Conservation (phyloP, 768 basidiomycete genomes). For the Hydnum rufescens region DNA sequence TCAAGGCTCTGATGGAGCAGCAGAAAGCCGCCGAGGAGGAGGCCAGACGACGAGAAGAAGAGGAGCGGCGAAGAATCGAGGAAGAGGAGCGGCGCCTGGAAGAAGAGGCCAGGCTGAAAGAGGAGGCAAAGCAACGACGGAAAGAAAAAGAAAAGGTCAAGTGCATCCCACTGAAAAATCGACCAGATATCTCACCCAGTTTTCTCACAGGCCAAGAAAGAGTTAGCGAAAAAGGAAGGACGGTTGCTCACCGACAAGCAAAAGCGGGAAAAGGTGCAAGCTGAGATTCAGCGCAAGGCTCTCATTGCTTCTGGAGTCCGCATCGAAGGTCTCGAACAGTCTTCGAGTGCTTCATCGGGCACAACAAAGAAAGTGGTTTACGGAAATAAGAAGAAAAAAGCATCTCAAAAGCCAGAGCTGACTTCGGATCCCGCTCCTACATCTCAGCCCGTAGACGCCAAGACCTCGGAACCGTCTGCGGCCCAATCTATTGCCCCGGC, state of each 20-base stretch:
- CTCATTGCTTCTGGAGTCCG: slow-evolving; percentile 75
- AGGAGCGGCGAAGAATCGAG: slow-evolving; percentile 62
- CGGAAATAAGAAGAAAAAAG: slow-evolving; percentile 64
- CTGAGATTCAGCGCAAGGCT: slow-evolving; percentile 79
- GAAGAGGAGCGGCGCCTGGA: slow-evolving; percentile 67
- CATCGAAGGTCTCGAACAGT: slow-evolving; percentile 71
- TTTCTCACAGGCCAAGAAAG: slow-evolving; percentile 58
- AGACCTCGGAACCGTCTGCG: slow-evolving; percentile 2
- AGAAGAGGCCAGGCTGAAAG: slow-evolving; percentile 57
- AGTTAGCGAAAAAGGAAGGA: slow-evolving; percentile 84
- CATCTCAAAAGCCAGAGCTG: slow-evolving; percentile 4
- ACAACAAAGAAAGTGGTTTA: slow-evolving; percentile 59
- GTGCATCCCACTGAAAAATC: background rate
- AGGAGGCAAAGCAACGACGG: slow-evolving; percentile 48
- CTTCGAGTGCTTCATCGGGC: slow-evolving; percentile 21
- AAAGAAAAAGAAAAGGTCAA: slow-evolving; percentile 44
- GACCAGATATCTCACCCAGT: slow-evolving; percentile 1
- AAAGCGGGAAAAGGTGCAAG: slow-evolving; percentile 78
- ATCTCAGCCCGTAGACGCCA: background rate
- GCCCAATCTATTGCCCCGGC: background rate
- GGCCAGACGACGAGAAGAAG: slow-evolving; percentile 45
- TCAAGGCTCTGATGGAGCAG: slow-evolving; percentile 84
- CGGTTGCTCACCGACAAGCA: slow-evolving; percentile 92
- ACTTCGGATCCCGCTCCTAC: background rate
- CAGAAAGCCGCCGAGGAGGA: slow-evolving; percentile 81